phyloP scores from a whole-genome alignment of 2,329 filamentous ascomycete genomes.

The Botrytis medusae region DNA sequence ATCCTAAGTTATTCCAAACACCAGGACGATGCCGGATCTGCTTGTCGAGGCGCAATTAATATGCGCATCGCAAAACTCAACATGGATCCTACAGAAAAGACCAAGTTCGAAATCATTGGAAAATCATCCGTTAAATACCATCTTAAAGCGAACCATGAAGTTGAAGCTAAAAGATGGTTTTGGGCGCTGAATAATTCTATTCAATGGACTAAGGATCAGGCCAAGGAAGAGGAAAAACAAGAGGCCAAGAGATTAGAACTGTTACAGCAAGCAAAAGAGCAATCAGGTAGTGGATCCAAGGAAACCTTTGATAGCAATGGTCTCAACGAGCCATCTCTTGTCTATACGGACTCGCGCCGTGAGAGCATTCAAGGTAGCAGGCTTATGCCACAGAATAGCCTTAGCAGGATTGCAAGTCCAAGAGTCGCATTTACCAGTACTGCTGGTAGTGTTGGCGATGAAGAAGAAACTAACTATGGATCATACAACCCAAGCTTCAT shows the following conservation, averaged over 20 bases:
- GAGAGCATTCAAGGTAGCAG: conserved; percentile 45
- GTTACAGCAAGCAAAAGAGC: conserved; percentile 77
- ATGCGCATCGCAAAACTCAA: conserved; percentile 94
- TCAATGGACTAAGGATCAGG: conserved; percentile 97
- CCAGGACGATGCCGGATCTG: conserved; percentile 93
- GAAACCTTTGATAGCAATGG: conserved; percentile 30
- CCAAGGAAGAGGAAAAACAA: conserved; percentile 81
- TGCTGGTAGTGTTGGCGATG: conserved; percentile 48
- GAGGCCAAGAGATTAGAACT: conserved; percentile 72
- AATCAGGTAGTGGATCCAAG: conserved; percentile 47
- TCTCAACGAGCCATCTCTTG: conserved; percentile 31
- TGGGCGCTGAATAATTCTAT: conserved; percentile 99
- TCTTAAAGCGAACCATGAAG: conserved; percentile 94
- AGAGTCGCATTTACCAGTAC: conserved; percentile 38
- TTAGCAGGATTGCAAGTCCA: conserved; percentile 32
- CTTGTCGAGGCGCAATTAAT: conserved; percentile 96
- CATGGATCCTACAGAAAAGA: conserved; percentile 97
- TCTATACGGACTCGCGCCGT: conserved; percentile 44
- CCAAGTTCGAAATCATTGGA: conserved; percentile 94
- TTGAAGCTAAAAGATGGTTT: conserved; percentile 98
- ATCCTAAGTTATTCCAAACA: conserved; percentile 99
- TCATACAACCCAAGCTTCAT: conserved; percentile 57
- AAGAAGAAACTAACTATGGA: conserved; percentile 52
- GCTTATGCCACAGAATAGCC: conserved; percentile 32
- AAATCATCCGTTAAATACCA: conserved; percentile 99